Base-by-base conservation (phyloP, 1,284 basidiomycete species). In the Tilletia setariae region DNA sequence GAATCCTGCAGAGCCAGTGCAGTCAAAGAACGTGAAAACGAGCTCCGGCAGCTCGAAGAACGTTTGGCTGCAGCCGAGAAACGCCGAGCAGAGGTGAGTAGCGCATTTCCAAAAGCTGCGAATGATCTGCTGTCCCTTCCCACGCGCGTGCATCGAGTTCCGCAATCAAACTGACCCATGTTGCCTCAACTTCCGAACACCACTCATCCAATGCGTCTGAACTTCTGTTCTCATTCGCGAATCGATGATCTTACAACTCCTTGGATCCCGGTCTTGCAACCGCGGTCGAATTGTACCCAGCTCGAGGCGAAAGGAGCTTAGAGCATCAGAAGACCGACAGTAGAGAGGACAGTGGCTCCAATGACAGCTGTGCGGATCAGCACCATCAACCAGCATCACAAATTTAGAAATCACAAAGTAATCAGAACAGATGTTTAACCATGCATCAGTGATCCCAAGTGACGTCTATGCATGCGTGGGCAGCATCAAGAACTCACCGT, bases 11-110 rank as follows among this genome's bases (percentile, higher is more conserved):
- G 62, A 23, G 46, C 46, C 19, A 40, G 16, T 46, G 64, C 72
- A n/a, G 68, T 80, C 0, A 40, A 70, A 40, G 70, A 74, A 44
- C 72, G 79, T 69, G 74, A 74, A 11, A 72, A 69, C 64, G 79
- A 79, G 68, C 73, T 80, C 40, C 69, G 76, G 47, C 72, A 75
- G 46, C 71, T 80, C 9, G 79, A 80, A 46, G 72, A 69, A 51
- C 75, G 77, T 2, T 68, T 80, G 21, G 73, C 70, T 61, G 76
- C 71, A 9, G 78, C 79, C 9, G 79, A 80, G 62, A 71, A 67
- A 3, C 70, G 76, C 43, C 76, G 77, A 51, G 67, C 30, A 43
- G 71, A 73, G 68, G 73, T 79, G 59, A 25, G 64, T 65, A n/a
- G n/a, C n/a, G n/a, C n/a, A n/a, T n/a, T n/a, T n/a, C n/a, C n/a